Evolutionary conservation across 805 yeast species (phyloP), one percentile per base, ranked within the genome.

Genomic region (Pichia gijzeniarum): DNA sequence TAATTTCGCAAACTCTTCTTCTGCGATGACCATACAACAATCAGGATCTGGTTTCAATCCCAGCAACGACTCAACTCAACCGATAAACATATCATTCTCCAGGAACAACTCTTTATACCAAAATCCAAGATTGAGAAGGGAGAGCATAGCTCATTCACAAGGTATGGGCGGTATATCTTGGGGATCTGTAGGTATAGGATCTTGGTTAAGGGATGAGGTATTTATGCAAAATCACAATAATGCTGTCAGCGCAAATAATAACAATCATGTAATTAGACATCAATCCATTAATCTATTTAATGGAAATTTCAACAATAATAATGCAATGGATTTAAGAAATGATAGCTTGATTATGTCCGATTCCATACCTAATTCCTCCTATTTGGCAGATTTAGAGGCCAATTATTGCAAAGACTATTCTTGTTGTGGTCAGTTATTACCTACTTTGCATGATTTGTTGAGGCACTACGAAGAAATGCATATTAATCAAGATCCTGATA

Each of bases 141-240:
- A 91, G 57, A 80, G 90, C 47, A 80, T 93, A 48, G 96, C 97
- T 27, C 98, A 91, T 62, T 84, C 96, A 2, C 96, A 88, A 62
- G 98, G 98, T 10, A 86, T 93, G 82, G 98, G 98, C 37, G 99
- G 98, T 39, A 85, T 91, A 30, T 83, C 95, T 8, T 91, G 97
- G 96, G 98, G 98, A 19, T 89, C 95, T 3, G 79, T 90, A 47
- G 84, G 95, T 22, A 89, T 91, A 27, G 97, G 97, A 13, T 82
- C 93, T 14, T 91, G 99, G 99, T 71, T 91, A 20, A 85, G 89
- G 60, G 98, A 91, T 63, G 99, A 91, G 59, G 91, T 85, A 17
- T 73, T 85, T 79, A 75, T 83, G 69, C 49, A 45, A 33, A 47
- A 49, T 28, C 34, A 45, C 14, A 31, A 40, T 19, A 31, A 27